These are phyloP conservation scores for Fusarium falciforme DNA, from an alignment of 2,329 filamentous ascomycete genomes.

Conservation along the genomic window DNA sequence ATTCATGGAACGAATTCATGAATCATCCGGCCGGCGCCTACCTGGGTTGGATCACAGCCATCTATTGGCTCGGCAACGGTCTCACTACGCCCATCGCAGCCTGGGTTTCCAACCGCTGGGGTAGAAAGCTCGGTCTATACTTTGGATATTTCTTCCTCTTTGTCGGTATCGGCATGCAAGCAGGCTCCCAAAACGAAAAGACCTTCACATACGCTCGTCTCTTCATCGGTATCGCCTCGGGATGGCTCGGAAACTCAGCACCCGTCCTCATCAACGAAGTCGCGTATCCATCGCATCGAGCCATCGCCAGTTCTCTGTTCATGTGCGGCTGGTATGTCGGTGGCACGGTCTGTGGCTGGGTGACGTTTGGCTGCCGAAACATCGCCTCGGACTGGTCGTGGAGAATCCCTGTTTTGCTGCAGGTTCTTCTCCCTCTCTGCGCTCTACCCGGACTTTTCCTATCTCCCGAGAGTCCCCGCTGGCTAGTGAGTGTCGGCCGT, in stretches of 20 bases:
- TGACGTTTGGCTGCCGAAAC: slow-evolving; percentile 31
- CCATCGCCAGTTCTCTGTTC: slow-evolving; percentile 27
- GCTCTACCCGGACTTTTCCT: slow-evolving; percentile 46
- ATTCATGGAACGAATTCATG: slow-evolving; percentile 39
- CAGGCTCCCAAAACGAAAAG: slow-evolving; percentile 21
- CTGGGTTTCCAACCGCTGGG: slow-evolving; percentile 28
- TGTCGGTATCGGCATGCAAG: slow-evolving; percentile 27
- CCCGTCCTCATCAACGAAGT: slow-evolving; percentile 33
- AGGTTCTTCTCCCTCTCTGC: slow-evolving; percentile 29
- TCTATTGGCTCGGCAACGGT: slow-evolving; percentile 40
- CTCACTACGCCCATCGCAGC: slow-evolving; percentile 31
- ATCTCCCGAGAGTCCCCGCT: slow-evolving; percentile 50
- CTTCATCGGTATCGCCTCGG: slow-evolving; percentile 27
- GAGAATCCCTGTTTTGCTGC: slow-evolving; percentile 40
- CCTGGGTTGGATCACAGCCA: slow-evolving; percentile 40
- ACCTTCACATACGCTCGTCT: slow-evolving; percentile 27
- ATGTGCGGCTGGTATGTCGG: slow-evolving; percentile 36
- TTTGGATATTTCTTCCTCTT: slow-evolving; percentile 29
- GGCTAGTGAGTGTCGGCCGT: slow-evolving; percentile 46
- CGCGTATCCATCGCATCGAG: slow-evolving; percentile 23
- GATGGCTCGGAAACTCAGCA: slow-evolving; percentile 25
- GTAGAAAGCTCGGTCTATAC: slow-evolving; percentile 22
- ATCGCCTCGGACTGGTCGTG: slow-evolving; percentile 38
- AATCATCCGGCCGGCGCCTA: slow-evolving; percentile 27
- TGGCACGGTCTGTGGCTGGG: slow-evolving; percentile 31